Evolutionary conservation across 441 rosid genomes (phyloP), one percentile per base, ranked within the genome.

Genomic region (Sinapis alba): DNA sequence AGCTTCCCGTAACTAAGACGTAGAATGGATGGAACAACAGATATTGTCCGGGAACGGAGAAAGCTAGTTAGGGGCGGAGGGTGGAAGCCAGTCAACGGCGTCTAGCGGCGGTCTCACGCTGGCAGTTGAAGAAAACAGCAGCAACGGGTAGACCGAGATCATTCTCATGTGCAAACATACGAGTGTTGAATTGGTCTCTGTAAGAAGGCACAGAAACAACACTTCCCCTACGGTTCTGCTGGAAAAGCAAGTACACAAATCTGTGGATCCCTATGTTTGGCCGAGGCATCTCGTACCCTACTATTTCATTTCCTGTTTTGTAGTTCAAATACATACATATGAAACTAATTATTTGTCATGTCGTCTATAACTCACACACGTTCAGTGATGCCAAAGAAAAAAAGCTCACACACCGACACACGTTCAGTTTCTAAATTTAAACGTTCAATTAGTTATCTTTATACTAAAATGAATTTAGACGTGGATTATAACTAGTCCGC

Each of bases 201-300:
- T 89, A 78, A 15, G 85, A 15, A 12, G 95, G 89, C 15, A 78
- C 51, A n/a, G 27, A 72, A 47, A 82, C 76, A 59, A 87, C 86
- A 24, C 85, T 77, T 71, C 87, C 87, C 77, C 97, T 84, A 10
- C 88, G 68, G 59, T 83, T 86, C 83, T 92, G 99, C 83, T 84
- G 86, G 83, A 87, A 95, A 36, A 95, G 76, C 3, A 95, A 73
- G 66, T 89, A 95, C 83, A 89, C 98, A 34, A 85, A 95, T 83
- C 98, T 85, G 76, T 95, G 99, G 27, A 95, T 95, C 67, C 99
- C 98, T 73, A 95, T 95, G 81, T 85, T 92, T 45, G 99, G 99
- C 86, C 89, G 78, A 21, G 98, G 97, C 81, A 86, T 86, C 71
- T 95, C 99, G 65, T 95, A 95, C 75, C 68, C 84, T 83, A 92